Evolutionary conservation across 495 filamentous ascomycete genomes (phyloP), one percentile per base, ranked within the genome.

Genomic region (Aspergillus ostianus): DNA sequence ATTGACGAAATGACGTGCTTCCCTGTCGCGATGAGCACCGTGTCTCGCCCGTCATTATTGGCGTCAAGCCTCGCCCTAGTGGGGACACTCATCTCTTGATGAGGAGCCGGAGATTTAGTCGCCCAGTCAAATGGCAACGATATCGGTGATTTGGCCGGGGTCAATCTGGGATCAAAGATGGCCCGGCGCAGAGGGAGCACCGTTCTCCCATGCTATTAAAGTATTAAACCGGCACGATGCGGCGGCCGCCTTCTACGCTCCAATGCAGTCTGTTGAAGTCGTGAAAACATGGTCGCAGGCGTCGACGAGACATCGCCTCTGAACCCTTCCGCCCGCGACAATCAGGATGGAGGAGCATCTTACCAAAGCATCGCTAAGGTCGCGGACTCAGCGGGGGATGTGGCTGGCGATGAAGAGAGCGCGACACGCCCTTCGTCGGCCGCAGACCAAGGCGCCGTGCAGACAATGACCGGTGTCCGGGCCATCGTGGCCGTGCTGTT

Each of bases 401-500:
- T 52, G 47, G 48, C 27, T 9, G 29, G 36, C 15, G 72, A 75
- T 46, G 70, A 73, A 45, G 72, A 75, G 46, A 64, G 55, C 29
- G 60, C 62, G 6, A 52, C 67, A n/a, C 47, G 69, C 6, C n/a
- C 55, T 32, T 47, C 36, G 3, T 17, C 58, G 0, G 47, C 41
- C 7, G 17, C 53, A 0, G 5, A 46, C 21, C 62, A 59, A 1
- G 17, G 57, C 2, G 59, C 55, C 2, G 50, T 58, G 2, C 60
- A 65, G 45, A 50, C 56, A 2, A 15, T 70, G 27, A 62, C 61
- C 7, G 68, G 68, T 13, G 63, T 77, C 6, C 55, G 59, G 0
- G 71, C 73, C 3, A 70, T 78, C 4, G 70, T 78, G 3, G 62
- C 70, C 1, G 70, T 78, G 5, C 55, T 78, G 4, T 53, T 78